Base-by-base conservation (phyloP, 176 grass and related monocot genomes). In the Melocanna baccifera region DNA sequence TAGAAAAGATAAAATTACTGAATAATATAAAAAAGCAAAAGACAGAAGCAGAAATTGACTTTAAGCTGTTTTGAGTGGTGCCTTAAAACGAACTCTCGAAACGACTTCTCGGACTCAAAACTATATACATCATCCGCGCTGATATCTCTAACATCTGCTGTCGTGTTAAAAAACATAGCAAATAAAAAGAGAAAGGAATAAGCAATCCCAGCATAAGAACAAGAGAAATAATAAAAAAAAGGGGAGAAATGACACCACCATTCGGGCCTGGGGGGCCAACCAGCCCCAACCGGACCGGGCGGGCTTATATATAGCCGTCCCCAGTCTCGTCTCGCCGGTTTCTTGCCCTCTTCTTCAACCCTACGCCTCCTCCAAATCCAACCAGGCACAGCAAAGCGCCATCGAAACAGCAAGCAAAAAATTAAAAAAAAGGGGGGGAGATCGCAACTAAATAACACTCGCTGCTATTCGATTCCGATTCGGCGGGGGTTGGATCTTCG, bases 301-400 rank as follows among this genome's bases (percentile, higher is more conserved):
- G n/a, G n/a, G n/a, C n/a, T n/a, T 48, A 48, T 48, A 48, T 48
- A 48, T 48, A 48, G 6, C 19, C 51, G 9, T 53, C 34, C 61
- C 80, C 0, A 47, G 75, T 80, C 62, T 29, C 85, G 52, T 29
- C 52, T 18, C 10, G 0, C 12, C 32, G 69, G 75, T 84, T 87
- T 87, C 80, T 42, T 46, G 7, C 68, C n/a, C 40, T 12, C 23
- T 83, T 2, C 14, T 6, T 0, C 73, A 90, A 87, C 84, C 89
- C 80, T 84, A 87, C 57, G 26, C 4, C 55, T n/a, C 20, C 88
- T 68, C 55, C 80, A 62, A 83, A 88, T 88, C 72, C 84, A 50
- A 53, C 58, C 32, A 42, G 73, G 22, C 52, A 20, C 73, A 62
- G 52, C n/a, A 52, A 62, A 65, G 15, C 73, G 25, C 30, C 32